These are phyloP conservation scores for Sorghum bicolor DNA, from an alignment of 176 grass and related monocot species.

Conservation along the genomic window DNA sequence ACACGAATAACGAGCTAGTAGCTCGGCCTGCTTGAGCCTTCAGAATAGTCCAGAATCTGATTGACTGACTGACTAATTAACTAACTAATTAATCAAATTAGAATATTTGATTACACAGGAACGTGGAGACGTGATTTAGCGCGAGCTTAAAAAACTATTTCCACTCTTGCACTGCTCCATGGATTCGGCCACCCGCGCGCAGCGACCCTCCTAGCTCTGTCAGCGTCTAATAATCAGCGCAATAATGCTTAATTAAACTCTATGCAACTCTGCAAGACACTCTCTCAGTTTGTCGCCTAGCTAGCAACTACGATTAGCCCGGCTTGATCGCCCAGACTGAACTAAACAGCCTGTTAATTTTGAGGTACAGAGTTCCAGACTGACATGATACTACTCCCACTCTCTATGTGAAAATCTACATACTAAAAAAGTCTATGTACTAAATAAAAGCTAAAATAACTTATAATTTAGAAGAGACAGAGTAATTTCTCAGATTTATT, in stretches of 20 bases:
- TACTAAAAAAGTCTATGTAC: too few relatives aligned
- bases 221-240: background rate
- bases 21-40: background rate
- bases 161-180: background rate
- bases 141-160: slow-evolving; percentile 15
- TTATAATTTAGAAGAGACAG: too few relatives aligned
- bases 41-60: background rate
- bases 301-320: background rate
- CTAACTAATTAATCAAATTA: background rate
- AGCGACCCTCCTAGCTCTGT: background rate
- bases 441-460: too few relatives aligned
- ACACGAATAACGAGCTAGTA: background rate
- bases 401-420: too few relatives aligned
- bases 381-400: background rate
- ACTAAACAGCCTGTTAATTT: background rate
- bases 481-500: too few relatives aligned
- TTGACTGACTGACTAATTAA: background rate
- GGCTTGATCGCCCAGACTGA: background rate
- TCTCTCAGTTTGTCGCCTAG: background rate
- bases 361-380: background rate
- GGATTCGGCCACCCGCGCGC: slow-evolving; percentile 16
- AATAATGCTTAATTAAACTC: background rate
- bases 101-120: background rate
- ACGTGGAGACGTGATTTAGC: slow-evolving; percentile 7
- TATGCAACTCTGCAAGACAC: background rate